A percentile compares a stretch with the other conserved stretches of the same genome.
These are phyloP conservation scores for Barnettozyma siamensis DNA, from an alignment of 805 yeast species.

Conservation along the genomic window DNA sequence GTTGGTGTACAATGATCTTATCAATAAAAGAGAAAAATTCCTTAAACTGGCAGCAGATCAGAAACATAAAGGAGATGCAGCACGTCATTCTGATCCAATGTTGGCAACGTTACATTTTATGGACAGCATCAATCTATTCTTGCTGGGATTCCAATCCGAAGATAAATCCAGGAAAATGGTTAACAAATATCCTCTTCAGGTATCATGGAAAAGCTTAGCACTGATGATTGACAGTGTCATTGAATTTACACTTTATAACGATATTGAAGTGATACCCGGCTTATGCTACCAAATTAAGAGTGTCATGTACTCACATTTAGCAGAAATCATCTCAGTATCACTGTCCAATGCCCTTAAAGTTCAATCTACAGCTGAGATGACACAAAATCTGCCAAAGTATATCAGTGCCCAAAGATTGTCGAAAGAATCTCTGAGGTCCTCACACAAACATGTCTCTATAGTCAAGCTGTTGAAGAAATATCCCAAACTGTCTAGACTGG, in stretches of 20 bases:
- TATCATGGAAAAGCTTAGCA: constrained; percentile 17
- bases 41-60: constrained; percentile 3
- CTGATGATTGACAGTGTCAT: constrained; percentile 12
- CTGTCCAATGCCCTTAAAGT: constrained; percentile 6
- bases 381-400: constrained; percentile 4
- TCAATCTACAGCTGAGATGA: constrained; percentile 4
- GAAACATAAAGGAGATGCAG: constrained; percentile 19
- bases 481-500: not conserved
- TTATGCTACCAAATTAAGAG: constrained; percentile 13
- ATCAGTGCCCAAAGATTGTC: constrained; percentile 10
- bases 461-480: constrained; percentile 11
- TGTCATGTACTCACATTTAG: constrained; percentile 16
- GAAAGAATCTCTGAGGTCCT: constrained; percentile 2
- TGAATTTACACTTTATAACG: constrained; percentile 3
- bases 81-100: not conserved
- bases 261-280: constrained; percentile 11
- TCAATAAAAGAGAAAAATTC: constrained; percentile 2
- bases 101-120: constrained; percentile 11
- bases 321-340: constrained; percentile 9
- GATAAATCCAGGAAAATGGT: constrained; percentile 14
- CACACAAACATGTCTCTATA: constrained; percentile 11
- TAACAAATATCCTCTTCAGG: constrained; percentile 11
- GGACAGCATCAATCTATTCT: constrained; percentile 18
- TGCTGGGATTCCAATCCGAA: constrained; percentile 19
- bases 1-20: not conserved